These are phyloP conservation scores for Pulveroboletus frians DNA, from an alignment of 768 basidiomycete species.

Conservation along the genomic window DNA sequence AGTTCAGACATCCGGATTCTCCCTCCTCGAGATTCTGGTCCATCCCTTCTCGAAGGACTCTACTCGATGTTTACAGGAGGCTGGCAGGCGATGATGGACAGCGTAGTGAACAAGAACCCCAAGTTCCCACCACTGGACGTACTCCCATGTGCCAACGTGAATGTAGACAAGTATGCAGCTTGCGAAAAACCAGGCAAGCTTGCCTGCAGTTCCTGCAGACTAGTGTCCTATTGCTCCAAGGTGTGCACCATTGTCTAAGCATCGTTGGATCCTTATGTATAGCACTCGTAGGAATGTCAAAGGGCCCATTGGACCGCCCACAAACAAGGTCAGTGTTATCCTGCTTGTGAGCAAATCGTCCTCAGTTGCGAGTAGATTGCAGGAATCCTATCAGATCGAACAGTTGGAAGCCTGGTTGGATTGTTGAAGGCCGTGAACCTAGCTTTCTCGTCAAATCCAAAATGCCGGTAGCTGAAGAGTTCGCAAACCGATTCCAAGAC, in stretches of 20 bases:
- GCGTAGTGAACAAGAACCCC: constrained; percentile 5
- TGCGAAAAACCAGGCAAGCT: constrained; percentile 32
- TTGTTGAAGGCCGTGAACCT: constrained; percentile 18
- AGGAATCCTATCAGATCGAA: constrained; percentile 18
- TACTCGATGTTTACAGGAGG: constrained; percentile 13
- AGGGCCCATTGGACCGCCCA: constrained; percentile 37
- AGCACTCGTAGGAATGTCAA: constrained; percentile 35
- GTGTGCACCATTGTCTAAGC: not conserved
- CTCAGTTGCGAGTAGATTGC: constrained; percentile 15
- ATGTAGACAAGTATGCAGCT: constrained; percentile 14
- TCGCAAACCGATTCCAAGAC: constrained; percentile 14
- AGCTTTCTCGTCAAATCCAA: constrained; percentile 10
- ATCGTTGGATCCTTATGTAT: not conserved
- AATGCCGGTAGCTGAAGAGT: constrained; percentile 8
- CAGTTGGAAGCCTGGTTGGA: constrained; percentile 21
- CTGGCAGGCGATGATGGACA: constrained; percentile 9
- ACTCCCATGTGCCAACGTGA: constrained; percentile 36
- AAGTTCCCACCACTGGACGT: constrained; percentile 23
- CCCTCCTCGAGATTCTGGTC: constrained; percentile 13
- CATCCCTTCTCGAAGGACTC: constrained; percentile 7
- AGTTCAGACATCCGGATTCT: constrained; percentile 14
- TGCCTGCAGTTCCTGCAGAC: constrained; percentile 29
- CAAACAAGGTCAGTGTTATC: constrained; percentile 29
- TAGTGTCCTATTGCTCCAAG: constrained; percentile 44
- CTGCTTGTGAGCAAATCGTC: not conserved